These are phyloP conservation scores for Ogataea saltuana DNA, from an alignment of 805 yeast genomes.

Conservation along the genomic window DNA sequence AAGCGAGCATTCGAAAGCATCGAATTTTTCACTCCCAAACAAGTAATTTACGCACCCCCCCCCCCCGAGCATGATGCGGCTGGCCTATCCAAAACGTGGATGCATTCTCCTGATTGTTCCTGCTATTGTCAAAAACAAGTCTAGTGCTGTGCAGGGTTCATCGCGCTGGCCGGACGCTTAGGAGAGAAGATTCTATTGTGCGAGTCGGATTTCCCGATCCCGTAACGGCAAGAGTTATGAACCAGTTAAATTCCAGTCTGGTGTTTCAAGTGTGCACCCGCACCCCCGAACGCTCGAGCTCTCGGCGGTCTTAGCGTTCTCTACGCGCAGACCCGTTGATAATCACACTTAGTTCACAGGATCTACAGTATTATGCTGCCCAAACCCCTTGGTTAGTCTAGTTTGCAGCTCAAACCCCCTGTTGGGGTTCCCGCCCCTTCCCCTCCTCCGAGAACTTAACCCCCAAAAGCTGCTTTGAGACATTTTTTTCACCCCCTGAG, in stretches of 20 bases:
- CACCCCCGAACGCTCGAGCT: no score
- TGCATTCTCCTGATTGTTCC: background rate
- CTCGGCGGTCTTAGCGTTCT: no score
- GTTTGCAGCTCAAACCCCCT: slow-evolving; percentile 5
- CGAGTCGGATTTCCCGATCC: slow-evolving; percentile 5
- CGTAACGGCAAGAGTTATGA: no score
- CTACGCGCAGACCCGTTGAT: no score
- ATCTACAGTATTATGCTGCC: no score
- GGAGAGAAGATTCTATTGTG: background rate
- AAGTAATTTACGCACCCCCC: slow-evolving; percentile 2
- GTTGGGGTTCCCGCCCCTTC: slow-evolving; percentile 1
- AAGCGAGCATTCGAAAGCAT: background rate
- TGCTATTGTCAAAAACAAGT: background rate
- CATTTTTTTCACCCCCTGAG: background rate
- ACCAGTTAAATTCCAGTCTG: no score
- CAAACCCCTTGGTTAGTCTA: no score
- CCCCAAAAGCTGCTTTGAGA: background rate
- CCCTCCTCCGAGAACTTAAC: slow-evolving; percentile 5
- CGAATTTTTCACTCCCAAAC: background rate
- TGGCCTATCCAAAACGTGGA: background rate
- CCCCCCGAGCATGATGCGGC: background rate
- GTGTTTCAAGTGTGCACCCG: no score
- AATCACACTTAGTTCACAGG: no score
- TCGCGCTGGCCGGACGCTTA: background rate
- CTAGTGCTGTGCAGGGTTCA: slow-evolving; percentile 7